phyloP scores from a whole-genome alignment of 225 moss, liverwort and hornwort species.

The Asterella californica region DNA sequence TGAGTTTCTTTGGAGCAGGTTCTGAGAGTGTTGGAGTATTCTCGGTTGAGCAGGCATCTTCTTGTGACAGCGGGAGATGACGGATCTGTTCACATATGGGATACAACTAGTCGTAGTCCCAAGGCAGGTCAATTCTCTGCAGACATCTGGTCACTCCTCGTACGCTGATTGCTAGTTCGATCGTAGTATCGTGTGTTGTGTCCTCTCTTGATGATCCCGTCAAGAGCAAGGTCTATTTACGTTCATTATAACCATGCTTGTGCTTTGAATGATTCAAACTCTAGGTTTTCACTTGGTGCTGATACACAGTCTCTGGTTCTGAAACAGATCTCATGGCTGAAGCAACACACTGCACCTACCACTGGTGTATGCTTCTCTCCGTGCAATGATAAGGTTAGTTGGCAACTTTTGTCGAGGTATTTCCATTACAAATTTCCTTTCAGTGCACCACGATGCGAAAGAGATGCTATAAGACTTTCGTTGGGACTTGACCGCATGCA shows the following conservation, averaged over 20 bases:
- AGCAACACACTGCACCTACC: slow-evolving; percentile 97
- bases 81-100: slow-evolving; percentile 98
- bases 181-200: no score
- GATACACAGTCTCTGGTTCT: not conserved
- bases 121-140: slow-evolving; percentile 80
- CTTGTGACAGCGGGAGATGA: slow-evolving; percentile 98
- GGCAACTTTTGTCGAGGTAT: not conserved
- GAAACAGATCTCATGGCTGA: slow-evolving; percentile 84
- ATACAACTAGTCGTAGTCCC: slow-evolving; percentile 96
- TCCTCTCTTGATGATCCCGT: no score
- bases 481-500: no score
- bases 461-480: no score
- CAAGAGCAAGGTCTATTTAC: not conserved
- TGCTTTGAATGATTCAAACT: not conserved
- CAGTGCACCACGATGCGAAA: not conserved
- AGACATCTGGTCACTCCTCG: not conserved
- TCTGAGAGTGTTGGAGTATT: slow-evolving; percentile 99
- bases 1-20: slow-evolving; percentile 79
- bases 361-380: slow-evolving; percentile 99
- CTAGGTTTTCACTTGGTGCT: not conserved
- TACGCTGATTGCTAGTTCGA: not conserved
- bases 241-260: not conserved
- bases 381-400: slow-evolving; percentile 84
- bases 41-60: slow-evolving; percentile 98
- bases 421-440: not conserved